A percentile compares a stretch with the other conserved stretches of the same genome.
These are phyloP conservation scores for Croton laevigatus DNA, from an alignment of 441 rosid species.

Conservation along the genomic window DNA sequence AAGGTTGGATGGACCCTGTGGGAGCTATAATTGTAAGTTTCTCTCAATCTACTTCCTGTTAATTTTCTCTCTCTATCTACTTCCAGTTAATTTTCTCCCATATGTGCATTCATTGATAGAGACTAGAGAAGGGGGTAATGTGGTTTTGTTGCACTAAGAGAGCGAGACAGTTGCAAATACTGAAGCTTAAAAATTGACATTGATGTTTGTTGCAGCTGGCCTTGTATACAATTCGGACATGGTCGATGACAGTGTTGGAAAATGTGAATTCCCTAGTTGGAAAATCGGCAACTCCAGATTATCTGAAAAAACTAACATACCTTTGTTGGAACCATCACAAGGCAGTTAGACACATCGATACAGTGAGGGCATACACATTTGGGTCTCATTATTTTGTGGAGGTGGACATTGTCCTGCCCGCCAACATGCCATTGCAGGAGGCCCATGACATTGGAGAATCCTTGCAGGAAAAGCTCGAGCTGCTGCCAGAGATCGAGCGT, in stretches of 20 bases:
- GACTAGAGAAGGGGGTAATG: background rate
- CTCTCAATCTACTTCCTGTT: background rate
- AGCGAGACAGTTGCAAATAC: too few species aligned
- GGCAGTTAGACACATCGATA: slow-evolving; percentile 80
- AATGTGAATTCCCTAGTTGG: slow-evolving; percentile 89
- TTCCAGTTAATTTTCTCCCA: background rate
- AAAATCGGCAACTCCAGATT: slow-evolving; percentile 80
- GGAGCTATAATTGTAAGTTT: slow-evolving; percentile 89
- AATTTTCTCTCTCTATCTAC: background rate
- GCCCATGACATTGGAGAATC: slow-evolving; percentile 93
- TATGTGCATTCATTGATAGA: background rate
- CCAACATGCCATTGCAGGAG: slow-evolving; percentile 75
- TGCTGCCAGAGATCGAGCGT: slow-evolving; percentile 75
- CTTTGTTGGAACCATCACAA: slow-evolving; percentile 95
- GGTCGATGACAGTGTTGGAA: slow-evolving; percentile 93
- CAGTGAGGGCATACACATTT: slow-evolving; percentile 91
- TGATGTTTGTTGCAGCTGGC: slow-evolving; percentile 58
- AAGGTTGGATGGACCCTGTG: slow-evolving; percentile 86
- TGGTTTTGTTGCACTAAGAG: background rate
- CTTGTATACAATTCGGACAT: slow-evolving; percentile 84
- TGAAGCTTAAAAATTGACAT: background rate
- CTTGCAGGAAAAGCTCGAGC: slow-evolving; percentile 85
- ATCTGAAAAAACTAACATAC: slow-evolving; percentile 80
- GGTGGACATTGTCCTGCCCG: slow-evolving; percentile 89
- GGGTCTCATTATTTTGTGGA: slow-evolving; percentile 96